phyloP scores from a whole-genome alignment of 2,329 filamentous ascomycete species.

The Pseudocercospora cruenta region DNA sequence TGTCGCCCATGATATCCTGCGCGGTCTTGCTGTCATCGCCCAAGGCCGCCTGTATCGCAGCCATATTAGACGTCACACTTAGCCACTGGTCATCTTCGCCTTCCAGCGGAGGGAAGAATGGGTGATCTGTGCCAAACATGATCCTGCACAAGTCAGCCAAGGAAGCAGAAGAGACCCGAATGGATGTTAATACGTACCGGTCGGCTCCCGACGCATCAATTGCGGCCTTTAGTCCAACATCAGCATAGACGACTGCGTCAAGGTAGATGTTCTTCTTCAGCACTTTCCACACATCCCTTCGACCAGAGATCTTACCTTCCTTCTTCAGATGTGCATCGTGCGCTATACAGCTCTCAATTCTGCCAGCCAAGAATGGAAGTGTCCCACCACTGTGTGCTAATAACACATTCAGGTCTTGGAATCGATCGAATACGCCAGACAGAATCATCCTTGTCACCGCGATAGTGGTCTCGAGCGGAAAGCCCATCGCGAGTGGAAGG shows the following conservation, averaged over 20 bases:
- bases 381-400: slow-evolving; percentile 89
- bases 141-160: slow-evolving; percentile 14
- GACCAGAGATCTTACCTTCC: slow-evolving; percentile 60
- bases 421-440: slow-evolving; percentile 80
- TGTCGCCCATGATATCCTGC: slow-evolving; percentile 62
- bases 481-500: slow-evolving; percentile 80
- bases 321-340: slow-evolving; percentile 76
- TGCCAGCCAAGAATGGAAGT: slow-evolving; percentile 82
- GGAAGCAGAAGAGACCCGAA: neutral
- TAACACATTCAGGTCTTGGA: slow-evolving; percentile 70
- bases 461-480: slow-evolving; percentile 91
- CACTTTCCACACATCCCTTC: slow-evolving; percentile 65
- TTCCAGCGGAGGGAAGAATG: slow-evolving; percentile 78
- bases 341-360: slow-evolving; percentile 83
- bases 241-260: slow-evolving; percentile 82
- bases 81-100: slow-evolving; percentile 69
- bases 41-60: slow-evolving; percentile 59
- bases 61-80: slow-evolving; percentile 65
- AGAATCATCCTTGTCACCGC: slow-evolving; percentile 85
- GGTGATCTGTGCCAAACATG: slow-evolving; percentile 70
- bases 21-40: slow-evolving; percentile 51
- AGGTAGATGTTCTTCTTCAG: slow-evolving; percentile 79
- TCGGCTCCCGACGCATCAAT: slow-evolving; percentile 69
- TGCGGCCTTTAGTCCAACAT: slow-evolving; percentile 72
- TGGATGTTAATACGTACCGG: slow-evolving; percentile 49